Evolutionary conservation across 2,329 filamentous ascomycete species (phyloP).

Genomic region (Calonectria fujianensis): DNA sequence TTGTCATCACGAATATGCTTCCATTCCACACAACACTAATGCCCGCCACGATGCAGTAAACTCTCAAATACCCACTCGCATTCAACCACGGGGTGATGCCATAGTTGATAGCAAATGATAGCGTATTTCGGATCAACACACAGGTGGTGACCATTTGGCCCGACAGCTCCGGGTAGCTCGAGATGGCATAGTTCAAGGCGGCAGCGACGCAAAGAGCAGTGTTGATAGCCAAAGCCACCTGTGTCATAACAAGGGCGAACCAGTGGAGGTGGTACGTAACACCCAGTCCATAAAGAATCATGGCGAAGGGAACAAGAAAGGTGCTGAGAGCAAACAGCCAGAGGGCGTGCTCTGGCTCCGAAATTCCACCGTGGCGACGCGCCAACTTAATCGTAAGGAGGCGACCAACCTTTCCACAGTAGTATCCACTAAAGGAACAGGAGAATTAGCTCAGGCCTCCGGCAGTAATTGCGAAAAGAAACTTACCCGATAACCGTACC

Average conservation of each 20-base stretch:
- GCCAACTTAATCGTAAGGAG: slow-evolving; percentile 65
- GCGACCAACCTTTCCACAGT: slow-evolving; percentile 58
- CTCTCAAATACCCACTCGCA: slow-evolving; percentile 32
- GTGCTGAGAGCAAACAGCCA: slow-evolving; percentile 62
- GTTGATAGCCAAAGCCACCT: slow-evolving; percentile 55
- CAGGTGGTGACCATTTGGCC: slow-evolving; percentile 57
- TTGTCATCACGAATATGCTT: slow-evolving; percentile 35
- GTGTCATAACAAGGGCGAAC: slow-evolving; percentile 56
- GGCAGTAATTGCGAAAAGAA: neutral
- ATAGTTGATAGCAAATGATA: slow-evolving; percentile 63
- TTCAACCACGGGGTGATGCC: slow-evolving; percentile 57
- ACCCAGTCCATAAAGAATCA: slow-evolving; percentile 65
- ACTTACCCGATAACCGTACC: slow-evolving; percentile 63
- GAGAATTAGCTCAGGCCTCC: neutral
- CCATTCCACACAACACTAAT: slow-evolving; percentile 39
- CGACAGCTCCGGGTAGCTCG: slow-evolving; percentile 56
- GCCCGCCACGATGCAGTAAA: slow-evolving; percentile 38
- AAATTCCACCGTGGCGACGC: slow-evolving; percentile 65
- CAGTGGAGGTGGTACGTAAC: slow-evolving; percentile 57
- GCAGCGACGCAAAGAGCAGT: slow-evolving; percentile 52
- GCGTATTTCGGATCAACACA: slow-evolving; percentile 61
- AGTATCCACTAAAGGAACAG: slow-evolving; percentile 47
- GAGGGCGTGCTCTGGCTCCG: slow-evolving; percentile 70
- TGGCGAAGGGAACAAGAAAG: slow-evolving; percentile 62
- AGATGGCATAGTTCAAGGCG: slow-evolving; percentile 57